Evolutionary conservation across 306 rosid species (phyloP).

Genomic region (Leucaena leucocephala): DNA sequence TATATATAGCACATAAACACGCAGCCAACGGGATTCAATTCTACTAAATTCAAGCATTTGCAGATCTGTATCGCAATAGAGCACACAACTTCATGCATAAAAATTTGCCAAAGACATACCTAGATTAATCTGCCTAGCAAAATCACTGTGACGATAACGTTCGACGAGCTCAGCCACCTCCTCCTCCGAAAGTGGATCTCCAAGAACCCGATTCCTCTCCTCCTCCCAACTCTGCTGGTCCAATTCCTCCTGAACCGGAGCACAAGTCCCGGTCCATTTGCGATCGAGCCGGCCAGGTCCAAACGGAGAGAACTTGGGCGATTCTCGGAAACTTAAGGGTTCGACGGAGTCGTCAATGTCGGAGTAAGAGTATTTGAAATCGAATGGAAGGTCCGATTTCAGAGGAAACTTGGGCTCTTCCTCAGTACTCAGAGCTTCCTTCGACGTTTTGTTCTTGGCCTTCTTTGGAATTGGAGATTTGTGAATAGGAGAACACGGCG

Average conservation of each 20-base stretch:
- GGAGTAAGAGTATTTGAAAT: constrained; percentile 80
- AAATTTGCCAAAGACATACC: constrained; percentile 39
- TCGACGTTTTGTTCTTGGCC: constrained; percentile 20
- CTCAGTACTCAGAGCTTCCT: constrained; percentile 28
- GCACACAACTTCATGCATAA: neutral
- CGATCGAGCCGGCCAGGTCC: constrained; percentile 86
- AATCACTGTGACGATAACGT: constrained; percentile 78
- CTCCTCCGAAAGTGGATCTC: constrained; percentile 72
- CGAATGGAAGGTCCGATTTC: constrained; percentile 74
- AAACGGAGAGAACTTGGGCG: constrained; percentile 87
- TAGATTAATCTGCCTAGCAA: constrained; percentile 78
- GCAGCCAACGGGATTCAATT: neutral
- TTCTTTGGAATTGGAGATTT: constrained; percentile 40
- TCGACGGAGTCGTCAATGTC: constrained; percentile 53
- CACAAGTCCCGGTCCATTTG: constrained; percentile 74
- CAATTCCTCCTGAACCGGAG: constrained; percentile 50
- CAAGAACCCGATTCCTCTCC: constrained; percentile 65
- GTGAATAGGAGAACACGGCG: constrained; percentile 65
- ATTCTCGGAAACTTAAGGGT: constrained; percentile 83
- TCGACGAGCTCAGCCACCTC: constrained; percentile 81
- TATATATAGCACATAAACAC: neutral
- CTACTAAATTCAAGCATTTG: neutral
- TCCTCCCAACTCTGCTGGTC: constrained; percentile 43
- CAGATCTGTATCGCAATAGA: neutral
- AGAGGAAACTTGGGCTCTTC: constrained; percentile 45